Base-by-base conservation (phyloP, 2,329 filamentous ascomycete species). In the Fusarium tuaranense region DNA sequence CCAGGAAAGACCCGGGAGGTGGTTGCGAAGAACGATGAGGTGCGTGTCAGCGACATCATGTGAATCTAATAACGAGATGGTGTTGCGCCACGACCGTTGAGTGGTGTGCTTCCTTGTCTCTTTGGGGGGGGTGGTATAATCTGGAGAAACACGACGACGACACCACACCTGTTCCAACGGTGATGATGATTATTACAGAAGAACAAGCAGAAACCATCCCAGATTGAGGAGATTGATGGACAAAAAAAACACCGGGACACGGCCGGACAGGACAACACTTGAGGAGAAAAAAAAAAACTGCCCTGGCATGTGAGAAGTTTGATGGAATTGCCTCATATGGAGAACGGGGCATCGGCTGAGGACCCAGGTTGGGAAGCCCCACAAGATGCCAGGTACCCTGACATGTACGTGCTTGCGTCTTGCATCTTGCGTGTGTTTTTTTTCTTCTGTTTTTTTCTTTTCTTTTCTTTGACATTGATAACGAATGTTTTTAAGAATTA, bases 261-360 rank as follows among this genome's bases (percentile, higher is more conserved):
- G 48, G 25, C 18, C 18, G 39, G 41, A 46, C n/a, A 30, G 34
- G 34, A 36, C 5, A 36, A 55, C 18, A 20, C 10, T 18, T 30
- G 7, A 32, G 48, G n/a, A 32, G 10, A 18, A 8, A 20, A 39
- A 39, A 59, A 39, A 59, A 60, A 60, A 41, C 32, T 41, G 61
- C 27, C 59, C 55, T 70, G 65, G 67, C 66, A 75, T 71, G 72
- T 72, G 70, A 76, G 67, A 75, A 75, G 61, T 71, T 60, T 62
- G 69, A 65, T 61, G 64, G 71, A 79, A 78, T 79, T 79, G 70
- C 77, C 77, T 79, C 77, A 79, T 70, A 61, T 59, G 36, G 70
- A 39, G 71, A 77, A 77, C 59, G 68, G 76, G 75, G 73, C 73
- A 72, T 79, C 77, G 77, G 78, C 69, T 73, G 69, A 79, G 75